phyloP scores from a whole-genome alignment of 2,329 filamentous ascomycete species.

The Trichoderma arundinaceum region DNA sequence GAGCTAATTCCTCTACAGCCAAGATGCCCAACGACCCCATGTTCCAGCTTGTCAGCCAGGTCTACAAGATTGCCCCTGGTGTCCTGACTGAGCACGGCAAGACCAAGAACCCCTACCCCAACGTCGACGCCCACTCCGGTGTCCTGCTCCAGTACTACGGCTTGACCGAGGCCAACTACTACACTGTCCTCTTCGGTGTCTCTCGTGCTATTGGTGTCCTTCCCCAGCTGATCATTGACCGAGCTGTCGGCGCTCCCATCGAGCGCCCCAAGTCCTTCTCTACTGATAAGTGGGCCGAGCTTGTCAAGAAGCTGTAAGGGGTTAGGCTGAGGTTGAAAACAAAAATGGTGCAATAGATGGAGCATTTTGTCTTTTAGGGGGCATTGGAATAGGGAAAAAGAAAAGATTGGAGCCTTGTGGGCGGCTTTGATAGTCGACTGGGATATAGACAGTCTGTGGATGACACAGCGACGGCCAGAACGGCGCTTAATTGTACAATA shows the following conservation, averaged over 20 bases:
- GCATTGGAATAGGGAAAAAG: constrained; percentile 19
- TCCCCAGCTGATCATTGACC: constrained; percentile 99
- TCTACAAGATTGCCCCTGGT: constrained; percentile 99
- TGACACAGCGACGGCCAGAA: constrained; percentile 34
- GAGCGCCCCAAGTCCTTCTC: constrained; percentile 99
- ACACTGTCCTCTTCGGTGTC: constrained; percentile 99
- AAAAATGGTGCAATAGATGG: constrained; percentile 19
- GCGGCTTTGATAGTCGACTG: constrained; percentile 14
- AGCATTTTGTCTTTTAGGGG: constrained; percentile 20
- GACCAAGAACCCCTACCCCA: constrained; percentile 99
- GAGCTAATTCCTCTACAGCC: constrained; percentile 52
- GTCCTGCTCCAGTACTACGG: constrained; percentile 99
- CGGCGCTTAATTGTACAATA: constrained; percentile 39
- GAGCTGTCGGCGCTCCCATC: constrained; percentile 93
- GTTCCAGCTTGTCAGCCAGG: constrained; percentile 99
- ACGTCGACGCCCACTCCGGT: constrained; percentile 98
- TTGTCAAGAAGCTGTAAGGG: constrained; percentile 86
- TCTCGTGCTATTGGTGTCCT: constrained; percentile 97
- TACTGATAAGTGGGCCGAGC: constrained; percentile 94
- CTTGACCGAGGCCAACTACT: constrained; percentile 98
- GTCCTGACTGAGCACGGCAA: constrained; percentile 99
- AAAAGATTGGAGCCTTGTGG: constrained; percentile 18
- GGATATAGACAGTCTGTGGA: constrained; percentile 36
- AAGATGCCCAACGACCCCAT: constrained; percentile 96
- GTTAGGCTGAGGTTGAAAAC: background rate